Conservation (phyloP, 805 yeast species). For the Hanseniaspora valbyensis region DNA sequence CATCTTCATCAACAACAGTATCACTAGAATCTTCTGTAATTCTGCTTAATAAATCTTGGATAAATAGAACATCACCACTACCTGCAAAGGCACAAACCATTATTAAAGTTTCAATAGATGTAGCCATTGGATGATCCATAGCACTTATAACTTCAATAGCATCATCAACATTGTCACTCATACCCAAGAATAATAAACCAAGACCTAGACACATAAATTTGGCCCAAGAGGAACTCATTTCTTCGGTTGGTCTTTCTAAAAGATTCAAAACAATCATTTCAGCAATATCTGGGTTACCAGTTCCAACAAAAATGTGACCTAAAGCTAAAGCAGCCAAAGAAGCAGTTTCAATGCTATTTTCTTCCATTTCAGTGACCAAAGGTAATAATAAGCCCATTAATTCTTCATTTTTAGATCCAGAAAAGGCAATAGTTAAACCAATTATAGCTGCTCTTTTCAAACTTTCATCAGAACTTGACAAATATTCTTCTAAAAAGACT, state of each 20-base stretch:
- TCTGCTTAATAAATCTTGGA: slow-evolving; percentile 82
- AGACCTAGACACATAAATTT: slow-evolving; percentile 84
- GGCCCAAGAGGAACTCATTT: slow-evolving; percentile 75
- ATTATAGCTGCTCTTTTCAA: slow-evolving; percentile 72
- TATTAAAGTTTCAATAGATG: slow-evolving; percentile 78
- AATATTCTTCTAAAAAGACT: slow-evolving; percentile 73
- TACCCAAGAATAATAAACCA: slow-evolving; percentile 85
- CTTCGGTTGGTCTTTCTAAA: slow-evolving; percentile 69
- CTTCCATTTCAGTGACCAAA: slow-evolving; percentile 46
- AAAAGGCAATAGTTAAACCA: slow-evolving; percentile 89
- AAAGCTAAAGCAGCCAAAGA: slow-evolving; percentile 81
- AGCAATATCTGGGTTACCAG: slow-evolving; percentile 88
- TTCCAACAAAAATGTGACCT: slow-evolving; percentile 91
- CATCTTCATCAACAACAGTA: slow-evolving; percentile 43
- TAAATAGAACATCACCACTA: slow-evolving; percentile 91
- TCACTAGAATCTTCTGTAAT: slow-evolving; percentile 56
- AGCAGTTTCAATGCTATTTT: slow-evolving; percentile 63
- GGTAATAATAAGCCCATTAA: slow-evolving; percentile 69
- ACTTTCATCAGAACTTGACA: slow-evolving; percentile 49
- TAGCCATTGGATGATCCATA: slow-evolving; percentile 86
- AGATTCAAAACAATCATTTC: slow-evolving; percentile 84
- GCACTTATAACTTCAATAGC: slow-evolving; percentile 90
- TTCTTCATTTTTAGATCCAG: slow-evolving; percentile 85
- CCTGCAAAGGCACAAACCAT: slow-evolving; percentile 94
- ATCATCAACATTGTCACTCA: slow-evolving; percentile 87